A percentile compares a stretch with the other conserved stretches of the same genome.
These are phyloP conservation scores for Bocquillonia castaneifolia DNA, from an alignment of 441 rosid species.

Conservation along the genomic window DNA sequence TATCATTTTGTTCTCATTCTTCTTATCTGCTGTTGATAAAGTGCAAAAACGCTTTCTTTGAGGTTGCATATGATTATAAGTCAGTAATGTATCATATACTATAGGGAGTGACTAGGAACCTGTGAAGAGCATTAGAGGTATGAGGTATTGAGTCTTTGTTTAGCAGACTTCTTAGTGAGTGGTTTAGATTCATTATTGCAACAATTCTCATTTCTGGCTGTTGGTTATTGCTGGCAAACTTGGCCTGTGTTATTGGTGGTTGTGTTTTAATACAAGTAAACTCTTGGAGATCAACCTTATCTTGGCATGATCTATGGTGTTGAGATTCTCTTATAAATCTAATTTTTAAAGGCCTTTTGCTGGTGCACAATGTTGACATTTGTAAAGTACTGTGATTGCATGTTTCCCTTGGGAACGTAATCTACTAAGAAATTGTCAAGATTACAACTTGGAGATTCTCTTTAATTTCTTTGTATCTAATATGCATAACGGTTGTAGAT, in stretches of 20 bases:
- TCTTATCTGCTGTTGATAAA: not conserved
- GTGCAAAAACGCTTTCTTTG: not conserved
- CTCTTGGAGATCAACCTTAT: not conserved
- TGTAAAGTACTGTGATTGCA: not conserved
- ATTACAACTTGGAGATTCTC: not conserved
- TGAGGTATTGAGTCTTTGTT: not conserved
- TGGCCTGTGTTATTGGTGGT: not conserved
- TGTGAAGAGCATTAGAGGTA: not conserved
- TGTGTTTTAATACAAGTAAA: not conserved
- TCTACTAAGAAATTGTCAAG: not conserved
- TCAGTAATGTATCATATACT: not conserved
- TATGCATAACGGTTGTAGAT: not conserved
- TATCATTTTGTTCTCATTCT: not conserved
- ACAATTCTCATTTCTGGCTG: not conserved
- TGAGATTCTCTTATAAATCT: not conserved
- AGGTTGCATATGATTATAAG: not conserved
- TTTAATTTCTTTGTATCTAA: not conserved
- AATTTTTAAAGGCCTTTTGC: not conserved
- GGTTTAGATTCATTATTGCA: conserved; percentile 2
- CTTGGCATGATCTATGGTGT: not conserved
- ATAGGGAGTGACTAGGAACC: not conserved
- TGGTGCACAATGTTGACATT: not conserved
- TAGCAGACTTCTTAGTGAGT: not conserved
- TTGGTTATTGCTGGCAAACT: not conserved
- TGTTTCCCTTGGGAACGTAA: not conserved